Evolutionary conservation across 108 stramenopile genomes (phyloP).

Genomic region (Nannochloropsis oceanica): DNA sequence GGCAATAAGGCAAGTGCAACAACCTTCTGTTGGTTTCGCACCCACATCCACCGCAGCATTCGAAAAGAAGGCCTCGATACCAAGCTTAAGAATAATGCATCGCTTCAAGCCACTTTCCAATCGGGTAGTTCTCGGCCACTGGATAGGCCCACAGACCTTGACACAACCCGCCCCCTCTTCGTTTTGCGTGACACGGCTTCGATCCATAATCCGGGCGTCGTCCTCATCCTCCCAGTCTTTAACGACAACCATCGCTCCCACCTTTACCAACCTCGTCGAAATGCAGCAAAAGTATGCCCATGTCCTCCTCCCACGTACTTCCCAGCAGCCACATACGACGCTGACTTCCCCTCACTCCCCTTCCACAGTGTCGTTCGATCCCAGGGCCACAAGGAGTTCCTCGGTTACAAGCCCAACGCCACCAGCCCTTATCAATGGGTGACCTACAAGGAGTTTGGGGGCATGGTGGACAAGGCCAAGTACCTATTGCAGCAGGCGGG

Average conservation of each 20-base stretch:
- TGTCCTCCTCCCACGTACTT: neutral
- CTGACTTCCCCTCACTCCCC: neutral
- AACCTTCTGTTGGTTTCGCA: too few relatives aligned
- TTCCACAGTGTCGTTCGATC: neutral
- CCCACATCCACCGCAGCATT: too few relatives aligned
- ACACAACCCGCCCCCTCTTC: neutral
- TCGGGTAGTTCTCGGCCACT: neutral
- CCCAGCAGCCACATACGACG: neutral
- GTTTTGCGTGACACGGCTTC: neutral
- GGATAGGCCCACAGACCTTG: neutral
- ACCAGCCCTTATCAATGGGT: slow-evolving; percentile 26
- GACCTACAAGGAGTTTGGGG: slow-evolving; percentile 37
- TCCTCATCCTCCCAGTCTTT: neutral
- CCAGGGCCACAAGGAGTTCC: neutral
- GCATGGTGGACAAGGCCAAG: slow-evolving; percentile 16
- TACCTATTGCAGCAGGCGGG: neutral
- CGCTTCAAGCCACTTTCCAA: neutral
- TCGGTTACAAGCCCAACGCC: slow-evolving; percentile 5
- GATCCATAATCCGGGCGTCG: neutral
- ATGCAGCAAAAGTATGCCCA: slow-evolving; percentile 26
- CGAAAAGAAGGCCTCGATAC: too few relatives aligned
- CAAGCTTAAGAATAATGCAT: neutral
- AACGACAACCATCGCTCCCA: neutral
- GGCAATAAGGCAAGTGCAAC: too few relatives aligned
- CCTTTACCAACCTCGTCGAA: slow-evolving; percentile 18